Percentiles rank a stretch among this genome's conserved stretches.
Conservation (phyloP, 176 grass and related monocot species). For the Carex kokanica region DNA sequence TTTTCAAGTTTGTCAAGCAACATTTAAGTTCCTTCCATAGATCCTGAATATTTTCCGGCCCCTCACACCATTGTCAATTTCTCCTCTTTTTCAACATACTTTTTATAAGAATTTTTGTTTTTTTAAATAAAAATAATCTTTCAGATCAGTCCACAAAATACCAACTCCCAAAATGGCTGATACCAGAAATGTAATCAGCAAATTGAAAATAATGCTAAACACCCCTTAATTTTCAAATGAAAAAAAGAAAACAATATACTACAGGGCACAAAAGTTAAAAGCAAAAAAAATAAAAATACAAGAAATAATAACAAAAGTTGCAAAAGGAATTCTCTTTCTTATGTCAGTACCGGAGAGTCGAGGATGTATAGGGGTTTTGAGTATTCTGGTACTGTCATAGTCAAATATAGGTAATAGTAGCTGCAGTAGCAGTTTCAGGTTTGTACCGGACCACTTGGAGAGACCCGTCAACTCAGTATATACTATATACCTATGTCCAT, state of each 20-base stretch:
- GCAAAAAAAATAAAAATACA: not conserved
- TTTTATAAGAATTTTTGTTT: too few relatives aligned
- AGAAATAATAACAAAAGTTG: too few relatives aligned
- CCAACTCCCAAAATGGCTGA: not conserved
- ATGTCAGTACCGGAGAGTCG: not conserved
- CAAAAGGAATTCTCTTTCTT: not conserved
- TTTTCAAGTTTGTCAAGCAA: too few relatives aligned
- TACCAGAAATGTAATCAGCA: not conserved
- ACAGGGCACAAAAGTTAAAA: not conserved
- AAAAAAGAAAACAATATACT: not conserved
- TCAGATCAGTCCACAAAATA: not conserved
- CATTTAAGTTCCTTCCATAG: too few relatives aligned
- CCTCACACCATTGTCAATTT: too few relatives aligned
- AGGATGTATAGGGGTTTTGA: not conserved
- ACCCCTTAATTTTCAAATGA: not conserved
- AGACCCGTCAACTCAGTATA: conserved; percentile 24
- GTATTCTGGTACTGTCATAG: conserved; percentile 1
- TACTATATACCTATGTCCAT: conserved; percentile 14
- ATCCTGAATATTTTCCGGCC: too few relatives aligned
- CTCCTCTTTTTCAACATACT: too few relatives aligned
- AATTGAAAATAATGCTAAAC: not conserved
- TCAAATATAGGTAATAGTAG: not conserved
- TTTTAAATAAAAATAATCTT: not conserved
- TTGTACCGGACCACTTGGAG: not conserved
- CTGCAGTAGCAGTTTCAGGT: conserved; percentile 19